A percentile compares a stretch with the other conserved stretches of the same genome.
Conservation (phyloP, 805 yeast species). For the Naumovozyma baii region DNA sequence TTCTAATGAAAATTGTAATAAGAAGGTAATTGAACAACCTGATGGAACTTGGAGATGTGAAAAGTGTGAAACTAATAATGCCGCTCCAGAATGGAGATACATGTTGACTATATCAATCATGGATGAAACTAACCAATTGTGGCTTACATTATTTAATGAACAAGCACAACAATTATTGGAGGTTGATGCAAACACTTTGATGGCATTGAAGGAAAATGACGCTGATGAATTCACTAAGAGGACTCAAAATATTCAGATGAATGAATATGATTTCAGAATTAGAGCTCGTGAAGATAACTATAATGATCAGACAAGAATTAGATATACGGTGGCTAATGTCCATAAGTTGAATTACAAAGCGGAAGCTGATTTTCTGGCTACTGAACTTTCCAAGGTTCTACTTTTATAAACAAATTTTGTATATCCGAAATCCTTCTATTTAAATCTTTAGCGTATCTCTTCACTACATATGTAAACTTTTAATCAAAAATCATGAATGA, state of each 20-base stretch:
- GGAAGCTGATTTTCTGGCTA: slow-evolving; percentile 51
- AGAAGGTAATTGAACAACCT: slow-evolving; percentile 68
- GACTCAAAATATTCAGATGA: slow-evolving; percentile 46
- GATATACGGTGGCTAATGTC: slow-evolving; percentile 57
- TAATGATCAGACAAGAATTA: slow-evolving; percentile 64
- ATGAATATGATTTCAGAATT: slow-evolving; percentile 64
- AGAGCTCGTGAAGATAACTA: slow-evolving; percentile 79
- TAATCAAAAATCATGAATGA: too few species aligned
- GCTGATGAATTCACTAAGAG: slow-evolving; percentile 37
- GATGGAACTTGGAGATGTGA: slow-evolving; percentile 89
- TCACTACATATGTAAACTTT: too few species aligned
- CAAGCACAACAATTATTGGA: slow-evolving; percentile 65
- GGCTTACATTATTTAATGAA: slow-evolving; percentile 83
- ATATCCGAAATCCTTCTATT: too few species aligned
- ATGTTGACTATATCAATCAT: slow-evolving; percentile 66
- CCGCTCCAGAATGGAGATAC: slow-evolving; percentile 69
- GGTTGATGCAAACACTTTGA: slow-evolving; percentile 49
- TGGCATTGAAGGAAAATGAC: slow-evolving; percentile 38
- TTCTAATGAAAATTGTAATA: slow-evolving; percentile 61
- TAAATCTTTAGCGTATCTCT: not conserved
- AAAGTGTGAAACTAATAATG: slow-evolving; percentile 65
- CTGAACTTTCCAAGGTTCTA: slow-evolving; percentile 25
- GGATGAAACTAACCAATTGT: slow-evolving; percentile 74
- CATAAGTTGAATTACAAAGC: slow-evolving; percentile 44
- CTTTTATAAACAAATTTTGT: too few species aligned